Evolutionary conservation across 2,329 filamentous ascomycete species (phyloP).

Genomic region (Ophiocordyceps robertsii): DNA sequence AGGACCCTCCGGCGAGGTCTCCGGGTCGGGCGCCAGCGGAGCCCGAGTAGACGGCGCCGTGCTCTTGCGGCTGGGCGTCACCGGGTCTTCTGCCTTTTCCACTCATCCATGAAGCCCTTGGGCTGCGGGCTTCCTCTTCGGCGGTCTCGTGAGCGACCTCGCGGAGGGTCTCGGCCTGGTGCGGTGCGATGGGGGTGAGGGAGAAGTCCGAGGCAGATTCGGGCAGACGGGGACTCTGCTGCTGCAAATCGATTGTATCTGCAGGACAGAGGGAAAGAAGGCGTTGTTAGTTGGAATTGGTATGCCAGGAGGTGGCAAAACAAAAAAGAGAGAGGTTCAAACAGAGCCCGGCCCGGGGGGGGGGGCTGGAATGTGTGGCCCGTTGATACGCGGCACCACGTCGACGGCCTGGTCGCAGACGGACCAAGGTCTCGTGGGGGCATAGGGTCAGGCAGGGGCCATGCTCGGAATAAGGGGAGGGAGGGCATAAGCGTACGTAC

Average conservation of each 20-base stretch:
- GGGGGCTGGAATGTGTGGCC: slow-evolving; percentile 1
- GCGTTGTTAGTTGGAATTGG: slow-evolving; percentile 2
- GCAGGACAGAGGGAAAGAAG: slow-evolving; percentile 1
- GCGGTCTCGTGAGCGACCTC: slow-evolving; percentile 65
- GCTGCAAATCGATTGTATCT: slow-evolving; percentile 95
- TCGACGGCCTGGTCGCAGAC: neutral
- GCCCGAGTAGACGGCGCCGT: slow-evolving; percentile 2
- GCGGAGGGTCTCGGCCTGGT: slow-evolving; percentile 75
- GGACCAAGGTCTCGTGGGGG: neutral
- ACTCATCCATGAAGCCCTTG: slow-evolving; percentile 41
- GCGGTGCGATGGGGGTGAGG: slow-evolving; percentile 49
- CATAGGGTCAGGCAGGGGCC: slow-evolving; percentile 7
- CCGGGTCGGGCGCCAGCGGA: neutral
- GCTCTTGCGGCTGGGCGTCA: slow-evolving; percentile 4
- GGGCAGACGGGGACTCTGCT: slow-evolving; percentile 41
- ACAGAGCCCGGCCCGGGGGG: neutral
- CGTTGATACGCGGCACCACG: neutral
- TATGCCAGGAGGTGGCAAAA: slow-evolving; percentile 2
- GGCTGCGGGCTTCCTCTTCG: slow-evolving; percentile 55
- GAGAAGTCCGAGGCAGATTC: slow-evolving; percentile 26
- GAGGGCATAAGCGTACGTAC: slow-evolving; percentile 28
- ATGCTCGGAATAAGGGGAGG: slow-evolving; percentile 3
- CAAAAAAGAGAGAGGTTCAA: neutral
- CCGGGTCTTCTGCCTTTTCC: slow-evolving; percentile 26
- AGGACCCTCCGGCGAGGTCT: slow-evolving; percentile 6